Evolutionary conservation across 2,329 filamentous ascomycete species (phyloP).

Genomic region (Neoascochyta sp.): DNA sequence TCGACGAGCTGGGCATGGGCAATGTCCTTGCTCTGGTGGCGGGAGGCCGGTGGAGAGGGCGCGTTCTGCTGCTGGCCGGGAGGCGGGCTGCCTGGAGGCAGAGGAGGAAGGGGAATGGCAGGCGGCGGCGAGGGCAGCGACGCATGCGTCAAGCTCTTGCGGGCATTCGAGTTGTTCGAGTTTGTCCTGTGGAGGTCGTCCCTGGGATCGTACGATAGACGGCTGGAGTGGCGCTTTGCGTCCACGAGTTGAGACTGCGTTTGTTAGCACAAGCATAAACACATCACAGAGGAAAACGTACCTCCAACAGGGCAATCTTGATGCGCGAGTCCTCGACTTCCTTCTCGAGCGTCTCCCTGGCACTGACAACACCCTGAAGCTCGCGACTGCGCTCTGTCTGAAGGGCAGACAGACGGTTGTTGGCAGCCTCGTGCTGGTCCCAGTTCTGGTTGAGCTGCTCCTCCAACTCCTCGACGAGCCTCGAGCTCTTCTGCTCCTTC

Average conservation of each 20-base stretch:
- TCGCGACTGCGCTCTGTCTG: slow-evolving; percentile 46
- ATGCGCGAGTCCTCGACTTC: slow-evolving; percentile 76
- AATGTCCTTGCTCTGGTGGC: slow-evolving; percentile 79
- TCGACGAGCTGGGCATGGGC: slow-evolving; percentile 78
- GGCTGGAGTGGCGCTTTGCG: slow-evolving; percentile 46
- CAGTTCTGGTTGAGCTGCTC: slow-evolving; percentile 94
- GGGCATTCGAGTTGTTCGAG: slow-evolving; percentile 65
- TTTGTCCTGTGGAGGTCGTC: slow-evolving; percentile 53
- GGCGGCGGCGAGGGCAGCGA: slow-evolving; percentile 91
- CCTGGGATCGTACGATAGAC: slow-evolving; percentile 46
- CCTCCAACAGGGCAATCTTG: slow-evolving; percentile 74
- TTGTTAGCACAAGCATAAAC: slow-evolving; percentile 19
- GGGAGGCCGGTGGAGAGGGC: slow-evolving; percentile 57
- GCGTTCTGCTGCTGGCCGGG: slow-evolving; percentile 48
- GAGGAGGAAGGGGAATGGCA: slow-evolving; percentile 88
- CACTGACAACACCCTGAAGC: slow-evolving; percentile 39
- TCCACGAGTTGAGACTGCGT: slow-evolving; percentile 61
- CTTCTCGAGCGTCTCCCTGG: slow-evolving; percentile 46
- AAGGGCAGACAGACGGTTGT: slow-evolving; percentile 76
- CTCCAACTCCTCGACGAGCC: slow-evolving; percentile 91
- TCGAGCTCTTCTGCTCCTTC: slow-evolving; percentile 85
- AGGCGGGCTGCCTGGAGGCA: slow-evolving; percentile 56
- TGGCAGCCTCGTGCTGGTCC: slow-evolving; percentile 82
- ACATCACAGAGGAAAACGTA: slow-evolving; percentile 41
- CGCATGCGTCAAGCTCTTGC: slow-evolving; percentile 77